Base-by-base conservation (phyloP, 768 basidiomycete species). In the Suillus ampliporus region DNA sequence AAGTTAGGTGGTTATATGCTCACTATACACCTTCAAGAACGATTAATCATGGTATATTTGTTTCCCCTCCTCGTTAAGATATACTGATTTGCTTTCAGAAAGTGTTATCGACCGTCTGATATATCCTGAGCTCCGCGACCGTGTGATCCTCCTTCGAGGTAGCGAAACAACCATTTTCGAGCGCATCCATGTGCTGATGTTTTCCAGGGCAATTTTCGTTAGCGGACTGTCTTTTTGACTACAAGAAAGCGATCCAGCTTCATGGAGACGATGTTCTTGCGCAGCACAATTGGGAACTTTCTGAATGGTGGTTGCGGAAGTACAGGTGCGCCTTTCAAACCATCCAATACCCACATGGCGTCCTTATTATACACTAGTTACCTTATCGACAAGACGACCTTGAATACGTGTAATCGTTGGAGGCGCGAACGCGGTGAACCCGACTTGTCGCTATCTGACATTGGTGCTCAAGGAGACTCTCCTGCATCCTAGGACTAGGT, bases 241-340 rank as follows among this genome's bases (percentile, higher is more conserved):
- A 92, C 65, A 81, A 90, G 37, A 78, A 74, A 28, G 84, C 86
- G 4, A 82, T 92, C 14, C 89, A 84, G 3, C 84, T 96, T 48
- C 95, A 97, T 63, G 94, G 94, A 14, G 92, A 97, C 67, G 95
- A 98, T 69, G 91, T 95, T 23, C 81, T 97, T n/a, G 88, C 89
- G 4, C 93, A 97, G 68, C 80, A 78, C 47, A 95, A 93, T 69
- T 97, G 95, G 94, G 96, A 98, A 76, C 82, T 97, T 44, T 81
- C 84, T 17, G 94, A 95, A 70, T 80, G 82, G 58, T 97, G 94
- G 87, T 80, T 97, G 50, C 83, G 86, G 61, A 86, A 91, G 76
- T 96, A 92, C 67, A 88, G 88, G 95, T 94, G 54, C 57, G 66
- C 21, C 31, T 31, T 44, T 28, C 44, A 15, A 13, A 14, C 57